phyloP scores from a whole-genome alignment of 2,329 filamentous ascomycete species.

The Trichophyton rubrum region DNA sequence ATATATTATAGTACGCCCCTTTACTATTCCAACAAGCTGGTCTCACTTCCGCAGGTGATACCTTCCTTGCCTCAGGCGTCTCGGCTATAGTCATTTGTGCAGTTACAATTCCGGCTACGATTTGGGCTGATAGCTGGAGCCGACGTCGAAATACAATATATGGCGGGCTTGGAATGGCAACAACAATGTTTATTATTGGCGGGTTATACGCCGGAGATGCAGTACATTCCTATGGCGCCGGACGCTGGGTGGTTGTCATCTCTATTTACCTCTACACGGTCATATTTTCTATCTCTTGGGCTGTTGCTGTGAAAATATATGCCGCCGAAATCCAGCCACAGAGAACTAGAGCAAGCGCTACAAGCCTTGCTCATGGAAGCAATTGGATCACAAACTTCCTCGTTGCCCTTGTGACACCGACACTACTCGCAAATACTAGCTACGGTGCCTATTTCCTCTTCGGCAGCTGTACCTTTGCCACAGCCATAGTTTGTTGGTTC shows the following conservation, averaged over 20 bases:
- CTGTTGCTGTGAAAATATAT: constrained; percentile 45
- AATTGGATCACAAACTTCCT: constrained; percentile 40
- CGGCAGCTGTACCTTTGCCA: constrained; percentile 29
- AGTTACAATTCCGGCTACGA: constrained; percentile 44
- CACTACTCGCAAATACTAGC: constrained; percentile 31
- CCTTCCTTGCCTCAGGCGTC: constrained; percentile 50
- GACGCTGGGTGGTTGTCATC: constrained; percentile 22
- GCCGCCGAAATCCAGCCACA: constrained; percentile 47
- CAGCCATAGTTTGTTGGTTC: constrained; percentile 27
- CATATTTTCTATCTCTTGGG: constrained; percentile 35
- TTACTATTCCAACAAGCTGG: constrained; percentile 49
- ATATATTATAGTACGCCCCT: constrained; percentile 42
- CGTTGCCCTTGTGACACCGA: constrained; percentile 35
- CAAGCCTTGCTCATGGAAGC: constrained; percentile 40
- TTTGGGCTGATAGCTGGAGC: constrained; percentile 47
- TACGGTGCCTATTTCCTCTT: constrained; percentile 39
- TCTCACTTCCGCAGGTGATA: constrained; percentile 40
- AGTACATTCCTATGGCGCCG: constrained; percentile 21
- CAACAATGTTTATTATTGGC: constrained; percentile 27
- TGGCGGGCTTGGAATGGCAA: constrained; percentile 40
- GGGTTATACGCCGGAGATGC: constrained; percentile 22
- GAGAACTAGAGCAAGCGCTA: constrained; percentile 43
- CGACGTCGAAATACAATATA: constrained; percentile 42
- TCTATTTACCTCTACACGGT: constrained; percentile 21
- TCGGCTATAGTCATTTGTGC: constrained; percentile 47